Evolutionary conservation across 164 flowering plant species (phyloP).

Genomic region (Liriodendron chinense): DNA sequence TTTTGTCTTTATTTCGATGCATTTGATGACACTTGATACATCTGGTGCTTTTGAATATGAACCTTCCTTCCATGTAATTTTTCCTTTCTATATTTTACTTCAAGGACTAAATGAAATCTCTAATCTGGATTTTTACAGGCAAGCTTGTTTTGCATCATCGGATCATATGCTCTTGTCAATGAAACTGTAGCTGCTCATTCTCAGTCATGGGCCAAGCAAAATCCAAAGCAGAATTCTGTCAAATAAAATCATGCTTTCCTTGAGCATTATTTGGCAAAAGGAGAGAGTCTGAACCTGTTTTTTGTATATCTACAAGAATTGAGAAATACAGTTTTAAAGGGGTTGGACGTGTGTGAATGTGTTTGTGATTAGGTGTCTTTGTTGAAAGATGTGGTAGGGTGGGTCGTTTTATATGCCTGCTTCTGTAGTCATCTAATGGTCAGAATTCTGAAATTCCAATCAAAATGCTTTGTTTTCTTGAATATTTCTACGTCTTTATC

Average conservation of each 20-base stretch:
- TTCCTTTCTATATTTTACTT: neutral
- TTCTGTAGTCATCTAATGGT: neutral
- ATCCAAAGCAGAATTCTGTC: constrained; percentile 1
- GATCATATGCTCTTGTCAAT: neutral
- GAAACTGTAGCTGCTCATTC: neutral
- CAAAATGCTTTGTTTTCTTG: neutral
- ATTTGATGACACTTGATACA: neutral
- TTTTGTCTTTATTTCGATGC: neutral
- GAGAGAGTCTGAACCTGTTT: neutral
- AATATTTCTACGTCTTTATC: no score
- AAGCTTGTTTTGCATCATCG: neutral
- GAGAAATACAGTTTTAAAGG: no score
- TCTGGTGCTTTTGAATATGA: neutral
- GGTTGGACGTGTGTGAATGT: no score
- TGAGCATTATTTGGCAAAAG: constrained; percentile 1
- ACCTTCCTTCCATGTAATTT: neutral
- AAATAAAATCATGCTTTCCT: constrained; percentile 4
- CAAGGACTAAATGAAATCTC: neutral
- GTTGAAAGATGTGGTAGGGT: neutral
- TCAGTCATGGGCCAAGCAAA: neutral
- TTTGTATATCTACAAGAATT: neutral
- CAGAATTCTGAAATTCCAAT: neutral
- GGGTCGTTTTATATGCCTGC: neutral
- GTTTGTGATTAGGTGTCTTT: neutral
- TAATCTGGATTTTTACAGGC: neutral